These are phyloP conservation scores for Cladosporium sp. DNA, from an alignment of 2,329 filamentous ascomycete species.

Conservation along the genomic window DNA sequence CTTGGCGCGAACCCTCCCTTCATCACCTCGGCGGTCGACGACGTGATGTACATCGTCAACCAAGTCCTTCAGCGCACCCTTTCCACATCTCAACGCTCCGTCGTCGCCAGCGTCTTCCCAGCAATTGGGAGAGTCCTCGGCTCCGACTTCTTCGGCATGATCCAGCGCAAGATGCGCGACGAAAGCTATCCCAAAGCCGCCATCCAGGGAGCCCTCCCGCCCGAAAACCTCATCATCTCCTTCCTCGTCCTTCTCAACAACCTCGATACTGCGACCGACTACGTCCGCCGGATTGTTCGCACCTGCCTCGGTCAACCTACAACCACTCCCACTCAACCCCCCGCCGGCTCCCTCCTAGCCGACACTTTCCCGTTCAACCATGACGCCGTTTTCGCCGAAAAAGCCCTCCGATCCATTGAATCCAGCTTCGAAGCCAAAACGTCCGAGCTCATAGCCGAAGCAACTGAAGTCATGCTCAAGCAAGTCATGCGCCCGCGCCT, in stretches of 20 bases:
- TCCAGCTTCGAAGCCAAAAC: conserved; percentile 70
- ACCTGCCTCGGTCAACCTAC: conserved; percentile 48
- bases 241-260: conserved; percentile 96
- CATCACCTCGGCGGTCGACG: conserved; percentile 92
- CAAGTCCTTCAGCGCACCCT: conserved; percentile 81
- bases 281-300: conserved; percentile 77
- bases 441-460: conserved; percentile 74
- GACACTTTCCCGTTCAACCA: conserved; percentile 74
- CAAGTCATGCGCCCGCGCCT: conserved; percentile 81
- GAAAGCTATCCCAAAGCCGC: conserved; percentile 81
- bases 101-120: conserved; percentile 72
- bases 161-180: conserved; percentile 95
- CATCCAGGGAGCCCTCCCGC: conserved; percentile 73
- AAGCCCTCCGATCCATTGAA: conserved; percentile 62
- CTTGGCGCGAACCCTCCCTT: conserved; percentile 76
- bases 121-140: conserved; percentile 73
- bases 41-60: conserved; percentile 99
- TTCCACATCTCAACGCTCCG: conserved; percentile 73
- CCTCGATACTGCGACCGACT: conserved; percentile 85
- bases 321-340: not conserved
- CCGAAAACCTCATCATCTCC: conserved; percentile 78
- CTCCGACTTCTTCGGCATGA: conserved; percentile 91
- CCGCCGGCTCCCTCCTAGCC: conserved; percentile 24
- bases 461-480: conserved; percentile 77
- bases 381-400: conserved; percentile 64